Base-by-base conservation (phyloP, 1,284 basidiomycete species). In the Volvariella volvacea region DNA sequence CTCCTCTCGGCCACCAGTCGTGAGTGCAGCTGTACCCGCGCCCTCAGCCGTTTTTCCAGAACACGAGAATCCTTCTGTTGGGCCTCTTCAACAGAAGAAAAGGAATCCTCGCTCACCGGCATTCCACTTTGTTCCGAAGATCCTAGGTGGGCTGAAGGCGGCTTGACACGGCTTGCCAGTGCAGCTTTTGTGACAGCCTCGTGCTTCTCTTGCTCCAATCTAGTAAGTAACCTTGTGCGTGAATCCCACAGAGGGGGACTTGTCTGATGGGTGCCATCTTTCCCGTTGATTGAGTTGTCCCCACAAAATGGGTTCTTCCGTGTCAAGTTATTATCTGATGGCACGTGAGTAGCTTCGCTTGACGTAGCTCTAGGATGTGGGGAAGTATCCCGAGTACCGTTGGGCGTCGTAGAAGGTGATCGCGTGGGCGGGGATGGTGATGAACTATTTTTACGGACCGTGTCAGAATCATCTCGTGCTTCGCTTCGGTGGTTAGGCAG, bases 1-100 rank as follows among this genome's bases (percentile, higher is more conserved):
- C 63, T 63, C 56, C 69, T 76, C 49, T 70, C 74, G 37, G 68
- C 70, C 14, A 69, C 72, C 25, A 80, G 65, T 43, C 73, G 69
- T 30, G 67, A 65, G 16, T 67, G 70, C 52, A 80, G 55, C 47
- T 67, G 72, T 41, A 73, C 71, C 52, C 74, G 72, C 39, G 59
- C 60, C 48, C 74, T 71, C 52, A 80, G 60, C 49, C 59, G 63
- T 50, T 59, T 66, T 57, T 77, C 78, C 47, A 39, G 41, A 41
- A 31, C 31, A 28, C 53, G 48, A 46, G 46, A 48, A 52, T 50
- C 52, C 48, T 41, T 15, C 37, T 19, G 43, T 37, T 42, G 22
- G 21, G 22, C 34, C 3, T 38, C n/a, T 1, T 17, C 15, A 17
- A 25, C 25, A 38, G 7, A 8, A 10, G 19, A 17, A 28, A 17